A percentile compares a stretch with the other conserved stretches of the same genome.
phyloP scores from a whole-genome alignment of 2,329 filamentous ascomycete genomes.

The Hawksworthiomyces lignivorus region DNA sequence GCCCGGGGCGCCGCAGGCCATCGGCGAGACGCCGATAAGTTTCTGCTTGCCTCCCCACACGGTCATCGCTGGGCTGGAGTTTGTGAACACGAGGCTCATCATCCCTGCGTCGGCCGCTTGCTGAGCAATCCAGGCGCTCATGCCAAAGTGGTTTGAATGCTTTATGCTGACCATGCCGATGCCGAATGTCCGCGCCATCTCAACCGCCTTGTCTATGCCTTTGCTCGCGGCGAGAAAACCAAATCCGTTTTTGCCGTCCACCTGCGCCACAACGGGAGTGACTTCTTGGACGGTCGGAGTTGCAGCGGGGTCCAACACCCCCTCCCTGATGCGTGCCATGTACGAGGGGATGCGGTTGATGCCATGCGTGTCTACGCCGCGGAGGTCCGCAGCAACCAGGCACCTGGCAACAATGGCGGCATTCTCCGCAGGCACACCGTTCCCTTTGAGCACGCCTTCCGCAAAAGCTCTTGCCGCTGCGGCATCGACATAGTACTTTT shows the following conservation, averaged over 20 bases:
- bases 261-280: slow-evolving; percentile 19
- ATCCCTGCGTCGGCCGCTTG: slow-evolving; percentile 16
- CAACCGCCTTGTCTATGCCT: slow-evolving; percentile 17
- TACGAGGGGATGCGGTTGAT: slow-evolving; percentile 18
- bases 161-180: slow-evolving; percentile 18
- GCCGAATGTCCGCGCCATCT: slow-evolving; percentile 17
- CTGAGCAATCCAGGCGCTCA: slow-evolving; percentile 21
- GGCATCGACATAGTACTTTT: too few relatives aligned
- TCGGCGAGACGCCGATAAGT: slow-evolving; percentile 23
- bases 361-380: slow-evolving; percentile 21
- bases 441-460: neutral
- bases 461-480: too few relatives aligned
- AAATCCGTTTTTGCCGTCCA: slow-evolving; percentile 22
- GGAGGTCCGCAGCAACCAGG: slow-evolving; percentile 19
- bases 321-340: slow-evolving; percentile 16
- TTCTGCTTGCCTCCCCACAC: slow-evolving; percentile 24
- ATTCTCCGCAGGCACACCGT: slow-evolving; percentile 15
- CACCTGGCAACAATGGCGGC: slow-evolving; percentile 16
- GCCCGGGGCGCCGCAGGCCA: slow-evolving; percentile 48
- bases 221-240: slow-evolving; percentile 21
- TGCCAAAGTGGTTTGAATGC: slow-evolving; percentile 21
- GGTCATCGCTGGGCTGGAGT: slow-evolving; percentile 24
- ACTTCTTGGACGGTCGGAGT: slow-evolving; percentile 12
- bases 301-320: slow-evolving; percentile 16
- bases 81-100: slow-evolving; percentile 25